Conservation (phyloP, 768 basidiomycete species). For the Boletus rubescentipes region DNA sequence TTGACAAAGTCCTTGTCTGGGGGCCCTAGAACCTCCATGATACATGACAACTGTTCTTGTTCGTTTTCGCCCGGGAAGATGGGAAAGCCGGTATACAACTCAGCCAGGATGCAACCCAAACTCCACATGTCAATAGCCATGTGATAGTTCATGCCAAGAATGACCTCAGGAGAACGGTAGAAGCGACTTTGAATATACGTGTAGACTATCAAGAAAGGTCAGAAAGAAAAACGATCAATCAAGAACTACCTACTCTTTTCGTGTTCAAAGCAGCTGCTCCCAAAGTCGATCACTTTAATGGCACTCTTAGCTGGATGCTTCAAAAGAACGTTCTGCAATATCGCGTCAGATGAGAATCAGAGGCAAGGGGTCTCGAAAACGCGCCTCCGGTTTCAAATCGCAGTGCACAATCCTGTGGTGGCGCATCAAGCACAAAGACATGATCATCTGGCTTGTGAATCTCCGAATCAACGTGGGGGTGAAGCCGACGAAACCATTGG, state of each 20-base stretch:
- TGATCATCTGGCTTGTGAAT: slow-evolving; percentile 94
- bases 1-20: slow-evolving; percentile 96
- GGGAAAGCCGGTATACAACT: slow-evolving; percentile 95
- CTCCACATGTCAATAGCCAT: slow-evolving; percentile 99
- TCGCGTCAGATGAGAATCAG: not conserved
- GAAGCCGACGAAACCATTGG: slow-evolving; percentile 98
- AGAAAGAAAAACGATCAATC: not conserved
- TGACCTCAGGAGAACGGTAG: slow-evolving; percentile 99
- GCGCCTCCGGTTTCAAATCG: slow-evolving; percentile 96
- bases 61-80: slow-evolving; percentile 99
- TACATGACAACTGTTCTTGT: slow-evolving; percentile 96
- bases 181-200: slow-evolving; percentile 99
- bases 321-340: slow-evolving; percentile 83
- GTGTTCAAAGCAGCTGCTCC: slow-evolving; percentile 96
- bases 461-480: slow-evolving; percentile 92
- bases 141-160: slow-evolving; percentile 98
- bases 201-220: slow-evolving; percentile 64
- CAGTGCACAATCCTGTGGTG: slow-evolving; percentile 98
- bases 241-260: slow-evolving; percentile 83
- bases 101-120: slow-evolving; percentile 95
- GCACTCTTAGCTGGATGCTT: slow-evolving; percentile 95
- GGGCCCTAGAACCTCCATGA: slow-evolving; percentile 97
- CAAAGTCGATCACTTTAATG: slow-evolving; percentile 98
- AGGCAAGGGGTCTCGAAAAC: slow-evolving; percentile 20
- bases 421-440: slow-evolving; percentile 89